Evolutionary conservation across 2,329 filamentous ascomycete genomes (phyloP), one percentile per base, ranked within the genome.

Genomic region (Berkeleyomyces basicola): DNA sequence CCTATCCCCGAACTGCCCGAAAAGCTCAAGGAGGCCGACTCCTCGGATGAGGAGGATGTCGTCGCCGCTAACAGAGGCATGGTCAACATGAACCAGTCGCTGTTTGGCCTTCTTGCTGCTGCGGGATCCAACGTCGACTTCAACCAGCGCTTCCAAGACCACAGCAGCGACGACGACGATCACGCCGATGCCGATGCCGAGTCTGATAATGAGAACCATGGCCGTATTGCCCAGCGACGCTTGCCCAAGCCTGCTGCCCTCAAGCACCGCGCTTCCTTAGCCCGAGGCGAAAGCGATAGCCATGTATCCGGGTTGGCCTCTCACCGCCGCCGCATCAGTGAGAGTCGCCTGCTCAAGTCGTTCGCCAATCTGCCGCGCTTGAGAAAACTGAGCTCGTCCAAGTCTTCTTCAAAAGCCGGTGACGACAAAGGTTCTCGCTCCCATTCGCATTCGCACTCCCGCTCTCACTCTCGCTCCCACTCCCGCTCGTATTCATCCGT

Each of bases 41-140:
- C 74, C n/a, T 74, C 74, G 16, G 73, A 71, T 40, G 78, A 80
- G 55, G 77, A 81, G 67, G 77, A 79, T 44, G 73, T 78, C 51
- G 67, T 75, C 55, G 72, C 73, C 3, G 72, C 76, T 1, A 71
- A 69, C 7, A 75, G 77, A 63, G 74, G 74, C 44, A 73, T 75
- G 11, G 75, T 82, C 74, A 89, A 90, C 70, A 89, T 95, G 84
- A 93, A 96, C 73, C 91, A 96, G 77, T 95, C 89, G 67, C 85
- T 97, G 62, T 95, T 96, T 72, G 90, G 90, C 61, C 82, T 97
- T 74, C 91, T 97, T 67, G 88, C 91, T 5, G 89, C 90, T 14
- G 90, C 90, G 44, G 89, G 90, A 5, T 91, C 89, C 39, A 84
- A 83, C 64, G 85, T 87, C 60, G 87, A 95, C 73, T 90, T 95